Evolutionary conservation across 2,329 filamentous ascomycete species (phyloP).

Genomic region (Colletotrichum nymphaeae): DNA sequence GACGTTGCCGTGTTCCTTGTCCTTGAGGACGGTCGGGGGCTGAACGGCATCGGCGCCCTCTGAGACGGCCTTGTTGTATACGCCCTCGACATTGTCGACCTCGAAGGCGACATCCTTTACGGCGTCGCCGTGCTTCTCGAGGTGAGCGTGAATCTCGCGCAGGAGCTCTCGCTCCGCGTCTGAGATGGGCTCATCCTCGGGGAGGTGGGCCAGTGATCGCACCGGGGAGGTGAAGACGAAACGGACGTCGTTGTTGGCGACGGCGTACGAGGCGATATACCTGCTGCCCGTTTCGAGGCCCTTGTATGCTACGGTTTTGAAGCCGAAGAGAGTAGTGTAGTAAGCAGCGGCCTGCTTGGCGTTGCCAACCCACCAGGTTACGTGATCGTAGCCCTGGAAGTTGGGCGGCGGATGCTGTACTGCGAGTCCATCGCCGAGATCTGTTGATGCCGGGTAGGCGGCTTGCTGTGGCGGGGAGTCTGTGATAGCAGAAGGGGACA

Average conservation of each 20-base stretch:
- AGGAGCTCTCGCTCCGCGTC: constrained; percentile 74
- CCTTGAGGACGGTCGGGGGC: constrained; percentile 64
- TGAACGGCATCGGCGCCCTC: constrained; percentile 72
- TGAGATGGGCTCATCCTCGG: constrained; percentile 70
- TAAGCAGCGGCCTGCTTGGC: constrained; percentile 94
- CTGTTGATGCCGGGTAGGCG: constrained; percentile 51
- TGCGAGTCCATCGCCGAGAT: constrained; percentile 60
- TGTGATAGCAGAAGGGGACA: constrained; percentile 70
- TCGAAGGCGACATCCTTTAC: constrained; percentile 97
- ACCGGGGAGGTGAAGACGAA: constrained; percentile 89
- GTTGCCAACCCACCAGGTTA: constrained; percentile 97
- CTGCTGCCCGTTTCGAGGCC: constrained; percentile 90
- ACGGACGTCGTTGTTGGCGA: constrained; percentile 79
- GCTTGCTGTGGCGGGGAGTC: constrained; percentile 59
- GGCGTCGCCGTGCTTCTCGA: constrained; percentile 89
- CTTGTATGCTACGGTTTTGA: constrained; percentile 83
- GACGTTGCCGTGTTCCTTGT: constrained; percentile 74
- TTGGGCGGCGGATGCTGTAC: constrained; percentile 62
- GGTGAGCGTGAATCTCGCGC: constrained; percentile 81
- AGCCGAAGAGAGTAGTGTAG: constrained; percentile 89
- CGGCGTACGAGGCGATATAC: constrained; percentile 84
- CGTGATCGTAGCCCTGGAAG: constrained; percentile 90
- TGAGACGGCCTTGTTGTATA: constrained; percentile 79
- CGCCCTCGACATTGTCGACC: constrained; percentile 86
- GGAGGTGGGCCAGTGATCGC: constrained; percentile 67